Conservation (phyloP, 768 basidiomycete genomes). For the Omphalotus guepiniiformis region DNA sequence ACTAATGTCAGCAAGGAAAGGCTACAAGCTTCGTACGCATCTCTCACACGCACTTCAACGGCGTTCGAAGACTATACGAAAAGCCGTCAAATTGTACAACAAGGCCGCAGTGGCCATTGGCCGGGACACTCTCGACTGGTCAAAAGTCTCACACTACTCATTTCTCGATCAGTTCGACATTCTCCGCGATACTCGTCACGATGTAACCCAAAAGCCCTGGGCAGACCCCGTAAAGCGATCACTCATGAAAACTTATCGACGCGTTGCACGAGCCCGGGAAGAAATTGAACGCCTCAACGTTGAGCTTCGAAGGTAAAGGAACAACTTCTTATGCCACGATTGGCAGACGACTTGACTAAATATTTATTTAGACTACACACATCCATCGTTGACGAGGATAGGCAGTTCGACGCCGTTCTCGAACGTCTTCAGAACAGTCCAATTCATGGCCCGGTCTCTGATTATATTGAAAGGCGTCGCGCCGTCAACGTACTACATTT, state of each 20-base stretch:
- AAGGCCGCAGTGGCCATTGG: slow-evolving; percentile 15
- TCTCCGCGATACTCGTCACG: slow-evolving; percentile 23
- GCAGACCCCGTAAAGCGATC: slow-evolving; percentile 18
- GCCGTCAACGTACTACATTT: neutral
- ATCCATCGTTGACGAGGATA: slow-evolving; percentile 21
- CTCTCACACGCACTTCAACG: slow-evolving; percentile 29
- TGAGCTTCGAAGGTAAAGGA: no score
- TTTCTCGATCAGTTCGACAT: slow-evolving; percentile 29
- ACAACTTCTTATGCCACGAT: no score
- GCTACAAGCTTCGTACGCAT: slow-evolving; percentile 28
- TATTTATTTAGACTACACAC: slow-evolving; percentile 21
- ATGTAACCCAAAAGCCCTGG: slow-evolving; percentile 26
- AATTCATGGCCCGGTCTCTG: neutral
- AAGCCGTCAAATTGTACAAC: slow-evolving; percentile 29
- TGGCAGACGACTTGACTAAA: no score
- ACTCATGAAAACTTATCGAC: slow-evolving; percentile 23
- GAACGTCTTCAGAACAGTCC: neutral
- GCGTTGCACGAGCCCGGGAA: slow-evolving; percentile 24
- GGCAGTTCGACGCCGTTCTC: neutral
- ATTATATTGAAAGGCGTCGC: neutral
- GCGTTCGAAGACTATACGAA: slow-evolving; percentile 26
- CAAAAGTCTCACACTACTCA: slow-evolving; percentile 14
- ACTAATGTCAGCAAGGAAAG: no score
- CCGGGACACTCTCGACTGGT: slow-evolving; percentile 17
- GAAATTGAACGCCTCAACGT: slow-evolving; percentile 28